Conservation (phyloP, 2,329 filamentous ascomycete species). For the Metarhizium robertsii region DNA sequence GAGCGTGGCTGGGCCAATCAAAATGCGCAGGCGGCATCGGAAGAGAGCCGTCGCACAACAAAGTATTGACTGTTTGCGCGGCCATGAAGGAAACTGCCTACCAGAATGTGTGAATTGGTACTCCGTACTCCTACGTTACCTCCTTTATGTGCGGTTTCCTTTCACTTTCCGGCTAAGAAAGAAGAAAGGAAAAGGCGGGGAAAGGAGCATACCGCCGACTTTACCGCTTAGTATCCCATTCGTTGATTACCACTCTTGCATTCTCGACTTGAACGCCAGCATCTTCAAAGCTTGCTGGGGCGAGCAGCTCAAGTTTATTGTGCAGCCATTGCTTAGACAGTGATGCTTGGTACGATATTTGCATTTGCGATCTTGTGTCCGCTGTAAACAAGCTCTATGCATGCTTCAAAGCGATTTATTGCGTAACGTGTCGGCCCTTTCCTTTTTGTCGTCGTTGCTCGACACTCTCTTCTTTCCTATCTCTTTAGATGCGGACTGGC, state of each 20-base stretch:
- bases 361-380: conserved; percentile 10
- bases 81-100: not conserved
- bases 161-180: too few species aligned
- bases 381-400: too few species aligned
- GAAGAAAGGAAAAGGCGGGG: conserved; percentile 1
- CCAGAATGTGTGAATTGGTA: too few species aligned
- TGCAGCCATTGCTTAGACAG: conserved; percentile 16
- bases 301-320: conserved; percentile 17
- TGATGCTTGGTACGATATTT: conserved; percentile 18
- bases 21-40: not conserved
- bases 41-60: too few species aligned
- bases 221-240: conserved; percentile 18
- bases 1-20: not conserved
- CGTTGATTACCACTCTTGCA: conserved; percentile 18
- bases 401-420: too few species aligned
- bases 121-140: too few species aligned
- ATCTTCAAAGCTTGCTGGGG: conserved; percentile 17
- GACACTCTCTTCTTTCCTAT: too few species aligned
- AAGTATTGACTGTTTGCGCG: not conserved
- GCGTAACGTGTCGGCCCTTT: too few species aligned
- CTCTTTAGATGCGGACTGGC: too few species aligned
- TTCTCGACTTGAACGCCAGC: conserved; percentile 13
- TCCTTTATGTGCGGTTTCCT: too few species aligned
- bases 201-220: conserved; percentile 9
- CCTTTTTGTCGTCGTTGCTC: too few species aligned